These are phyloP conservation scores for Hippophae rhamnoides DNA, from an alignment of 306 rosid genomes.

Conservation along the genomic window DNA sequence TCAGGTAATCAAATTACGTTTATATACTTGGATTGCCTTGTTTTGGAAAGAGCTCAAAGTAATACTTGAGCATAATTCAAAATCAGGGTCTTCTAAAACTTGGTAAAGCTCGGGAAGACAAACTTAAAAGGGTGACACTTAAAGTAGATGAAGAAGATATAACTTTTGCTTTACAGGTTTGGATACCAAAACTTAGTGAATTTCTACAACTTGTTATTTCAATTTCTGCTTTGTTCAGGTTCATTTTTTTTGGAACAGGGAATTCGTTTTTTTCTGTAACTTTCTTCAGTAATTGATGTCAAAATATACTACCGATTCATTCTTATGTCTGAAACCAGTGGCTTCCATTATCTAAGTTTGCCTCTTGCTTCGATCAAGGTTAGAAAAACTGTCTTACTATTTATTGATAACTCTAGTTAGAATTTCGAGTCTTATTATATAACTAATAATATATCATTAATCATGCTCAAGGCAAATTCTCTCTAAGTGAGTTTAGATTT, in stretches of 20 bases:
- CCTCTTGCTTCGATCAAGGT: too few relatives aligned
- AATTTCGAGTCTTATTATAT: too few relatives aligned
- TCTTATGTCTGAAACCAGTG: slow-evolving; percentile 12
- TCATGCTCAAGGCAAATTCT: too few relatives aligned
- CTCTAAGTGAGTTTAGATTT: too few relatives aligned
- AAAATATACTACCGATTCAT: slow-evolving; percentile 8
- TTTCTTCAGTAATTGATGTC: slow-evolving; percentile 43
- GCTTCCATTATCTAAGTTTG: not conserved
- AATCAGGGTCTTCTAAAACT: slow-evolving; percentile 76
- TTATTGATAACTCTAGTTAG: slow-evolving; percentile 1
- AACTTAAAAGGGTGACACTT: slow-evolving; percentile 53
- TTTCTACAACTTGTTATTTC: not conserved
- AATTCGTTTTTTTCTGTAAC: slow-evolving; percentile 70
- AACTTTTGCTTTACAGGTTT: slow-evolving; percentile 75
- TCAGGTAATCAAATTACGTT: slow-evolving; percentile 40
- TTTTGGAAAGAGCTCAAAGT: not conserved
- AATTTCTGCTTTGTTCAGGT: not conserved
- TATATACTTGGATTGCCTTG: not conserved
- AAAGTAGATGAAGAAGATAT: slow-evolving; percentile 67
- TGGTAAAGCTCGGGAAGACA: slow-evolving; percentile 67
- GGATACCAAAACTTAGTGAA: not conserved
- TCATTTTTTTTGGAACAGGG: slow-evolving; percentile 41
- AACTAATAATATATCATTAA: too few relatives aligned
- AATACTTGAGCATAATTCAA: slow-evolving; percentile 12
- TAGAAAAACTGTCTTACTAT: not conserved